Conservation (phyloP, 768 basidiomycete genomes). For the Hirschioporus abietinus region DNA sequence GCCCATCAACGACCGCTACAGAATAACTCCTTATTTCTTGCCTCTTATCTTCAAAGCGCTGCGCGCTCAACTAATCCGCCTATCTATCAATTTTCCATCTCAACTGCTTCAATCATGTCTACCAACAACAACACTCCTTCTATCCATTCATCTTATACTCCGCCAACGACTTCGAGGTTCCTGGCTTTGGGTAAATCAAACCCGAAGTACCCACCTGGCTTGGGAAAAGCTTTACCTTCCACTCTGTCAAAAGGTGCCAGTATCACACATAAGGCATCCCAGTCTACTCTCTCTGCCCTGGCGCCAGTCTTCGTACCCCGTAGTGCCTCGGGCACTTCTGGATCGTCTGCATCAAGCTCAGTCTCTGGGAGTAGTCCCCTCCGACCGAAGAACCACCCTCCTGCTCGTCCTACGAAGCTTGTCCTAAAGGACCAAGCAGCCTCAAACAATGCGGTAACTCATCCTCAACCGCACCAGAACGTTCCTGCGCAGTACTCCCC, state of each 20-base stretch:
- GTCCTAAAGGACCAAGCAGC: neutral
- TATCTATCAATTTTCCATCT: too few relatives aligned
- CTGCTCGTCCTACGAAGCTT: neutral
- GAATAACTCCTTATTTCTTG: too few relatives aligned
- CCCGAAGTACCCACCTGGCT: neutral
- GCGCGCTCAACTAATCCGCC: too few relatives aligned
- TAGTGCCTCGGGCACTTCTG: neutral
- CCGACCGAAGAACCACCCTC: neutral
- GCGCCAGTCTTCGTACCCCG: neutral
- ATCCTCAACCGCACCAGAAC: neutral
- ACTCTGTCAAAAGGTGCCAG: neutral
- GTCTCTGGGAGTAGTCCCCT: neutral
- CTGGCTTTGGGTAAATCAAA: too few relatives aligned
- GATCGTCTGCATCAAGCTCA: neutral
- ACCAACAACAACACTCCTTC: too few relatives aligned
- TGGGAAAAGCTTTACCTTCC: neutral
- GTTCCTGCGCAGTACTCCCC: neutral
- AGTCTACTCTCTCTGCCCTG: neutral
- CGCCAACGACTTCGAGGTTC: too few relatives aligned
- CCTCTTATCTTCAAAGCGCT: too few relatives aligned
- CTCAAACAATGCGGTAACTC: neutral
- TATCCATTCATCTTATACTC: too few relatives aligned
- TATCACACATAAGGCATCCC: neutral
- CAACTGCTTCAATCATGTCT: too few relatives aligned
- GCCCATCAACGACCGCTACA: too few relatives aligned